Base-by-base conservation (phyloP, 2,329 filamentous ascomycete species). In the Ophioceras dolichostomum region DNA sequence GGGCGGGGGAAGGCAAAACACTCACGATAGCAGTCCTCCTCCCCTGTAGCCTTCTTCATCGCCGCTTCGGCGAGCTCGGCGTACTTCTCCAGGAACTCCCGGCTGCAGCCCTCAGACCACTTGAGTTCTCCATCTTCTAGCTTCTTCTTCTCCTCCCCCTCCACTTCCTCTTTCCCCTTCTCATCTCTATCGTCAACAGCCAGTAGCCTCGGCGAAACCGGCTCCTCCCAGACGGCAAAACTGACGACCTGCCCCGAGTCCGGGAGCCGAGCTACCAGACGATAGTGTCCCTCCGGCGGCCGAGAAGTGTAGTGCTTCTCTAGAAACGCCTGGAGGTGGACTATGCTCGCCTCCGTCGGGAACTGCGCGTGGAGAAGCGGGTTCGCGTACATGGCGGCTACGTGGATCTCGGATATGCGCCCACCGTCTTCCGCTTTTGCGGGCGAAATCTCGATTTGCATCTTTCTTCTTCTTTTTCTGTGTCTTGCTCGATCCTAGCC, bases 301-400 rank as follows among this genome's bases (percentile, higher is more conserved):
- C 58, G 52, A 39, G 34, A 20, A 13, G 50, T 37, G 17, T 53
- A 54, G 38, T 62, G 49, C 21, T 41, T 45, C 18, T 41, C 42
- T 21, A 64, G 43, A 46, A 51, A 60, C 4, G 34, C 39, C 27
- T 44, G 47, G 16, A 61, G 50, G 6, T 49, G 52, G 8, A 35
- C 39, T 21, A 54, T 47, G 32, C 51, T 52, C 13, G 52, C 47
- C 6, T 44, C 36, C 6, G 49, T 55, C 12, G 61, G 59, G 37
- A 63, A 62, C 41, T 64, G 58, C 2, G 56, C 56, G 38, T 61
- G 58, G 32, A 60, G 55, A 18, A 64, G 41, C 10, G 53, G 42
- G 43, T 64, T 62, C 27, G 46, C 41, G 32, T 57, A 49, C 61
- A 62, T 64, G 32, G 61, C 57, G 8, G 46, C 42, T 13, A 64